These are phyloP conservation scores for Tephrocybe sp. DNA, from an alignment of 768 basidiomycete species.

Conservation along the genomic window DNA sequence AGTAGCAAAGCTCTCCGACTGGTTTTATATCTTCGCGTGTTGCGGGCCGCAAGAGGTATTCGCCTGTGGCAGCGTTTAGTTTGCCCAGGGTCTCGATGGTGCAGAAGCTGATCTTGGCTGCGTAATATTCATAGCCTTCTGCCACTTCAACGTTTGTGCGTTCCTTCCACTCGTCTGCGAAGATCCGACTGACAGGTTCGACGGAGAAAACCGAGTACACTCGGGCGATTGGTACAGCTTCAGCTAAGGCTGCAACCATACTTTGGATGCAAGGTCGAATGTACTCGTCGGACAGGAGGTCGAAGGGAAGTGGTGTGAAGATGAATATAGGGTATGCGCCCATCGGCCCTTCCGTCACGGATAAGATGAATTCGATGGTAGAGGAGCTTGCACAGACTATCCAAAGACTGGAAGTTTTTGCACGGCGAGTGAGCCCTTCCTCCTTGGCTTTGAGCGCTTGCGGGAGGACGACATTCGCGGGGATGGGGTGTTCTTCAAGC, in stretches of 20 bases:
- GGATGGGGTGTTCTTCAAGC: slow-evolving; percentile 33
- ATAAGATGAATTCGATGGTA: slow-evolving; percentile 51
- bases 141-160: slow-evolving; percentile 39
- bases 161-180: slow-evolving; percentile 47
- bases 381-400: slow-evolving; percentile 24
- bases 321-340: slow-evolving; percentile 70
- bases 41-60: slow-evolving; percentile 45
- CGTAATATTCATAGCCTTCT: slow-evolving; percentile 52
- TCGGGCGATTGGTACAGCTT: slow-evolving; percentile 33
- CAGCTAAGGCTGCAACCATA: slow-evolving; percentile 33
- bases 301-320: slow-evolving; percentile 41
- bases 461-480: slow-evolving; percentile 44
- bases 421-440: slow-evolving; percentile 9
- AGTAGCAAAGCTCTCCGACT: slow-evolving; percentile 48
- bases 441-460: slow-evolving; percentile 28
- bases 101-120: slow-evolving; percentile 56
- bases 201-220: slow-evolving; percentile 69
- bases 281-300: slow-evolving; percentile 33
- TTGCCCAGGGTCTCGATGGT: slow-evolving; percentile 39
- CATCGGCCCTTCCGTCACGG: slow-evolving; percentile 53
- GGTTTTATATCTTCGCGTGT: slow-evolving; percentile 29
- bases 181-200: slow-evolving; percentile 40
- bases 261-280: slow-evolving; percentile 37
- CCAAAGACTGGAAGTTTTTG: slow-evolving; percentile 30
- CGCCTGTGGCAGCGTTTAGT: slow-evolving; percentile 15